These are phyloP conservation scores for Ophiostoma pallidulum DNA, from an alignment of 2,329 filamentous ascomycete species.

Conservation along the genomic window DNA sequence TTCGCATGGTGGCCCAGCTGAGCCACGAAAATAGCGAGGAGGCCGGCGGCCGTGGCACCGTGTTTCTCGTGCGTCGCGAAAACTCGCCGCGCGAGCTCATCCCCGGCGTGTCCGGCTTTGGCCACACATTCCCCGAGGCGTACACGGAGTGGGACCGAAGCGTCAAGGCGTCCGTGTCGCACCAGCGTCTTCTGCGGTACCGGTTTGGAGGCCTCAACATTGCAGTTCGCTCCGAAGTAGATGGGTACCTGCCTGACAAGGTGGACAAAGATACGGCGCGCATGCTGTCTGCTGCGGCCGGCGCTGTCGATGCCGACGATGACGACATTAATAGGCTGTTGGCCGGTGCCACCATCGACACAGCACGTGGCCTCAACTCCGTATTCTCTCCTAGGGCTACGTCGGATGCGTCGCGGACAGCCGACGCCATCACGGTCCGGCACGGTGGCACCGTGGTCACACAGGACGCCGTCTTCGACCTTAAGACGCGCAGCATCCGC, in stretches of 20 bases:
- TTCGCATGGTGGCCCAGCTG: neutral
- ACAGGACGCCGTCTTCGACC: conserved; percentile 30
- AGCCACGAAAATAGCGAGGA: no score
- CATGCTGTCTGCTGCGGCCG: no score
- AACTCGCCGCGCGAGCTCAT: conserved; percentile 50
- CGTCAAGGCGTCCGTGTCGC: conserved; percentile 45
- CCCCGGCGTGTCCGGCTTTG: conserved; percentile 46
- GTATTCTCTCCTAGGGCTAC: no score
- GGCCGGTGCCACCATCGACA: neutral
- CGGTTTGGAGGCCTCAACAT: conserved; percentile 42
- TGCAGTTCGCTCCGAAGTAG: conserved; percentile 47
- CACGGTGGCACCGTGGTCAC: conserved; percentile 21
- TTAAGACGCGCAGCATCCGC: conserved; percentile 32
- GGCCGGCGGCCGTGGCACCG: no score
- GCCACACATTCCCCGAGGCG: conserved; percentile 56
- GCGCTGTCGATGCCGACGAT: neutral
- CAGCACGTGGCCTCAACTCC: neutral
- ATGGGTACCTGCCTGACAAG: conserved; percentile 39
- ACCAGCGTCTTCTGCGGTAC: conserved; percentile 55
- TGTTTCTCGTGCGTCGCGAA: conserved; percentile 56
- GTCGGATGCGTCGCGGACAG: neutral
- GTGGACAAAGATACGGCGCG: conserved; percentile 38
- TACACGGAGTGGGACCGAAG: conserved; percentile 54
- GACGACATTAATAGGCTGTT: neutral
- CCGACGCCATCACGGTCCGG: conserved; percentile 14